Evolutionary conservation across 441 rosid species (phyloP), one percentile per base, ranked within the genome.

Genomic region (Euphorbia celastroides): DNA sequence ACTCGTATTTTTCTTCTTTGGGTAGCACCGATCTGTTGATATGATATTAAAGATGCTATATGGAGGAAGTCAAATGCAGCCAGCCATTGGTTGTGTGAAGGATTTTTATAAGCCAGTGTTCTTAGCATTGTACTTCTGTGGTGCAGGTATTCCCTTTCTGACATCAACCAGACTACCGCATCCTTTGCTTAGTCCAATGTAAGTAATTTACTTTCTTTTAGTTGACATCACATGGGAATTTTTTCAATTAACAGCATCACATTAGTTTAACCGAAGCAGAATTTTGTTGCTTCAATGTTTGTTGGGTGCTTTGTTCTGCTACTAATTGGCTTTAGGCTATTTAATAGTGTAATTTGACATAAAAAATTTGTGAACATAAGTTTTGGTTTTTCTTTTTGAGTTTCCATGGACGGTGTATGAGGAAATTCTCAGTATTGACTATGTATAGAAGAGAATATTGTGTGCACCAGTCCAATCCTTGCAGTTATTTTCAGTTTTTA

Each of bases 131-230:
- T 19, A 7, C 31, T 26, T 66, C 20, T 3, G 12, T 57, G 46
- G 13, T 66, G 70, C 70, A 66, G 70, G 70, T 41, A 41, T 7
- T 23, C 19, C 26, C 42, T 54, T 8, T 36, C 25, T 25, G 51
- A 54, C 25, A 22, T 66, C 12, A 1, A 27, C 27, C 5, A 9
- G 11, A 41, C 41, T 66, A 13, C 46, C 5, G 70, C 28, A 32
- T 28, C 54, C 17, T 54, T 66, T 54, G 38, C 14, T 38, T 41
- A 2, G 20, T n/a, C 27, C 42, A 41, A 66, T 57, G 70, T 57
- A 61, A 66, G 62, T 27, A 6, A 6, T 57, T 26, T 27, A 8
- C 10, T 11, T 41, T 5, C 54, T 7, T 16, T 25, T 16, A 6
- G 30, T 27, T 28, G 19, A 11, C 52, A 19, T 66, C 19, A 52